Base-by-base conservation (phyloP, 1,284 basidiomycete species). In the Moesziomyces sp. region DNA sequence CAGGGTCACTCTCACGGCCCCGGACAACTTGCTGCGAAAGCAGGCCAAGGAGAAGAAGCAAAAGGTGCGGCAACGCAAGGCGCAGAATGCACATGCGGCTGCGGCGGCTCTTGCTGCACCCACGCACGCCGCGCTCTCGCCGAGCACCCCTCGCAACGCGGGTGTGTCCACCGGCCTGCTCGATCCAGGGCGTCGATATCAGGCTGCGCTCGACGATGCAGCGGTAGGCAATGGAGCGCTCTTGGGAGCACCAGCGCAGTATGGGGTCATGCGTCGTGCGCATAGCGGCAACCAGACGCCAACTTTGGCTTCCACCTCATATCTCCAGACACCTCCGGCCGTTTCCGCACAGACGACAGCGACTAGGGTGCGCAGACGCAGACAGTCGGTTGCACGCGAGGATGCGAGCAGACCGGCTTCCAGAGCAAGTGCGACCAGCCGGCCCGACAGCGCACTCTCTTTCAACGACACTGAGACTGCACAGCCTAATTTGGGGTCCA, bases 1-100 rank as follows among this genome's bases (percentile, higher is more conserved):
- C 18, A 58, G 81, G 23, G 68, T 82, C 38, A 83, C 80, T 3
- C 70, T 83, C 18, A 81, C 78, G 5, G 80, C 81, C 0, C 81
- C 81, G n/a, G 81, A 83, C 61, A 83, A 83, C 35, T 72, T 83
- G 30, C 56, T 80, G 23, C 50, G 75, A n/a, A 74, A 74, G 50
- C 66, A 78, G 63, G 76, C 77, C 23, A 78, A 76, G 59, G 70
- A 78, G 50, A 78, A 76, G 52, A 76, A 72, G 58, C 52, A 65
- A 52, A 76, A 77, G 63, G 46, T 56, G 13, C 60, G 73, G 1
- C 68, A 75, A 21, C 61, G 58, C 21, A 78, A 78, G 52, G 74
- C 76, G 18, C 64, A 75, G 30, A 63, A 57, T 51, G 76, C 76
- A 6, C 64, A 71, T 16, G 56, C 57, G 2, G 76, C 76, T 1